These are phyloP conservation scores for Aspergillus sparsus DNA, from an alignment of 495 filamentous ascomycete genomes.

Conservation along the genomic window DNA sequence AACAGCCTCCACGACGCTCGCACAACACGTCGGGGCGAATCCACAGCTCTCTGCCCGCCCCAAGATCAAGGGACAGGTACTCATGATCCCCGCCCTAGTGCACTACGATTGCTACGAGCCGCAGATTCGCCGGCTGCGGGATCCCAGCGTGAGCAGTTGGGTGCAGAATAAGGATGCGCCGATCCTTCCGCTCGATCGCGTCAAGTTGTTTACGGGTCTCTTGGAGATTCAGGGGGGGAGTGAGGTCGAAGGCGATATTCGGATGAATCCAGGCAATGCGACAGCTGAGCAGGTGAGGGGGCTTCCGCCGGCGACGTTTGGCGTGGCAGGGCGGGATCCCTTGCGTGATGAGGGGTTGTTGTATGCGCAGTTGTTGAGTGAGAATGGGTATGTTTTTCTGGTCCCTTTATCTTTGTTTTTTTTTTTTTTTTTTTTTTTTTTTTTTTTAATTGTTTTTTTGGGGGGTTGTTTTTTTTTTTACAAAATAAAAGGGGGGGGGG, in stretches of 20 bases:
- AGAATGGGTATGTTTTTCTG: constrained; percentile 44
- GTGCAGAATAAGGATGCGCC: constrained; percentile 45
- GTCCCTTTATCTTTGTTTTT: constrained; percentile 18
- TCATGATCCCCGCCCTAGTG: constrained; percentile 46
- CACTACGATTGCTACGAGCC: constrained; percentile 34
- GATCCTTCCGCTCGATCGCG: constrained; percentile 33
- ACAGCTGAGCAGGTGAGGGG: constrained; percentile 40
- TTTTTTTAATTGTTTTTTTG: not conserved
- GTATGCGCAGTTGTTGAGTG: constrained; percentile 45
- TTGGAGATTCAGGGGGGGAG: constrained; percentile 22
- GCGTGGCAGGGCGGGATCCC: constrained; percentile 48
- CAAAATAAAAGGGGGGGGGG: too few relatives aligned
- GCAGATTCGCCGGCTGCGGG: constrained; percentile 36
- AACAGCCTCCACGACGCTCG: constrained; percentile 42
- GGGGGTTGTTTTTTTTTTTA: too few relatives aligned
- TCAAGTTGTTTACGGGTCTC: constrained; percentile 37
- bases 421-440: not conserved
- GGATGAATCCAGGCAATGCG: constrained; percentile 44
- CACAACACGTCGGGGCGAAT: constrained; percentile 29
- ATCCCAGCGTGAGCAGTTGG: constrained; percentile 37
- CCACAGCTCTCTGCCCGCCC: constrained; percentile 29
- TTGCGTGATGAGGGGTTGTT: constrained; percentile 50
- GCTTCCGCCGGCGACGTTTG: constrained; percentile 46
- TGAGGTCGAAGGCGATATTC: constrained; percentile 30
- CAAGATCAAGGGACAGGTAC: constrained; percentile 42